A percentile compares a stretch with the other conserved stretches of the same genome.
These are phyloP conservation scores for Centella asiatica DNA, from an alignment of 129 eudicot species.

Conservation along the genomic window DNA sequence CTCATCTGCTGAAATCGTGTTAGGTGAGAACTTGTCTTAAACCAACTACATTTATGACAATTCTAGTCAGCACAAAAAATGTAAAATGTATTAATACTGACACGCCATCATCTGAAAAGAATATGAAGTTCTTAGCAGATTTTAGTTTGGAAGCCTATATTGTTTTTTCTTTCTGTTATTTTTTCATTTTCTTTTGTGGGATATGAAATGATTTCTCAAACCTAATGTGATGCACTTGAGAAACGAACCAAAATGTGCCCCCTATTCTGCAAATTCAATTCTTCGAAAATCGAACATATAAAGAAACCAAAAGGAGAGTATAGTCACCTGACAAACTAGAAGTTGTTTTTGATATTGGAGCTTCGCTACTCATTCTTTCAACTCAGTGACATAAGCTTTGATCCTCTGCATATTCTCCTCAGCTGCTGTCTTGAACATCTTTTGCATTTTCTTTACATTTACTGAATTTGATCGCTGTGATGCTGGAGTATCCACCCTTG, in stretches of 20 bases:
- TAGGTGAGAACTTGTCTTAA: background rate
- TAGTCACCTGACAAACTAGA: constrained; percentile 82
- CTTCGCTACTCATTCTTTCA: constrained; percentile 93
- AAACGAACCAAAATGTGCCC: too few relatives aligned
- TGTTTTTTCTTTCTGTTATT: too few relatives aligned
- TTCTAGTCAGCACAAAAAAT: background rate
- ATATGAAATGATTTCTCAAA: too few relatives aligned
- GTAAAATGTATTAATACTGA: background rate
- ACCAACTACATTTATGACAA: background rate
- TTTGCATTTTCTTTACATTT: constrained; percentile 68
- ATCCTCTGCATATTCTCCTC: constrained; percentile 85
- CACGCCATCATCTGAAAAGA: background rate
- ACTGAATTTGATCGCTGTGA: constrained; percentile 44
- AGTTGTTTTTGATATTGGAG: constrained; percentile 96
- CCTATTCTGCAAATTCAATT: too few relatives aligned
- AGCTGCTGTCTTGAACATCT: constrained; percentile 84
- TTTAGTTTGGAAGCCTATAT: background rate
- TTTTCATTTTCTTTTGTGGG: too few relatives aligned
- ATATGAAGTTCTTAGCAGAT: background rate
- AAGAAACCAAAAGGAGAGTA: background rate
- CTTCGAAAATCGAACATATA: too few relatives aligned
- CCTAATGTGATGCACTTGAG: too few relatives aligned
- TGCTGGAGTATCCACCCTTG: constrained; percentile 39
- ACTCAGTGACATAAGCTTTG: constrained; percentile 74
- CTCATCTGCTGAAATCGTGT: background rate